Evolutionary conservation across 768 basidiomycete species (phyloP).

Genomic region (Exidia glandulosa): DNA sequence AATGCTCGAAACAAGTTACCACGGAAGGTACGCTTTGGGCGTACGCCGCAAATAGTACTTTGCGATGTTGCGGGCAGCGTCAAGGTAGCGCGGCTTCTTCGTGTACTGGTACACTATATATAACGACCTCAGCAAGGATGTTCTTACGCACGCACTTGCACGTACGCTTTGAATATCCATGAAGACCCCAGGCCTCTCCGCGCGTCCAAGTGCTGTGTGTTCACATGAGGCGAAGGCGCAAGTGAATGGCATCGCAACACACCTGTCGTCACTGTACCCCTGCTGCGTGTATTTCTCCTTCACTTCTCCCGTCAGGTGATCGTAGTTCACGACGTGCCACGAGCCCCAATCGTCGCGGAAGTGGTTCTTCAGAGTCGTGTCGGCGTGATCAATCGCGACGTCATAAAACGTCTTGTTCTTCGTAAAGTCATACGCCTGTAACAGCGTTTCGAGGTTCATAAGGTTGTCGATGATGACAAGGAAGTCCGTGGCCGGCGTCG

Average conservation of each 20-base stretch:
- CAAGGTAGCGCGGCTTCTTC: conserved; percentile 6
- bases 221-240: no score
- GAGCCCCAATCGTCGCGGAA: conserved; percentile 6
- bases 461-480: conserved; percentile 14
- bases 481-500: not conserved
- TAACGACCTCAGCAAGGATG: not conserved
- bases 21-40: not conserved
- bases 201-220: conserved; percentile 55
- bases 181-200: conserved; percentile 63
- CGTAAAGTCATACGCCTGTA: not conserved
- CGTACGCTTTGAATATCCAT: conserved; percentile 60
- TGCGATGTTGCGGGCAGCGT: conserved; percentile 8
- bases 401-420: conserved; percentile 8
- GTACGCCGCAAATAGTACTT: not conserved
- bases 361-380: conserved; percentile 14
- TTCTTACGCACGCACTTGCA: not conserved
- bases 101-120: conserved; percentile 11
- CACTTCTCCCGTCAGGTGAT: not conserved
- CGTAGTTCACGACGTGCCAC: not conserved
- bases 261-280: not conserved
- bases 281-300: not conserved
- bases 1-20: not conserved
- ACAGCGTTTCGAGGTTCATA: conserved; percentile 9
- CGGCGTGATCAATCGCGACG: conserved; percentile 15
- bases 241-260: not conserved